Base-by-base conservation (phyloP, 768 basidiomycete genomes). In the Collybia nuda region DNA sequence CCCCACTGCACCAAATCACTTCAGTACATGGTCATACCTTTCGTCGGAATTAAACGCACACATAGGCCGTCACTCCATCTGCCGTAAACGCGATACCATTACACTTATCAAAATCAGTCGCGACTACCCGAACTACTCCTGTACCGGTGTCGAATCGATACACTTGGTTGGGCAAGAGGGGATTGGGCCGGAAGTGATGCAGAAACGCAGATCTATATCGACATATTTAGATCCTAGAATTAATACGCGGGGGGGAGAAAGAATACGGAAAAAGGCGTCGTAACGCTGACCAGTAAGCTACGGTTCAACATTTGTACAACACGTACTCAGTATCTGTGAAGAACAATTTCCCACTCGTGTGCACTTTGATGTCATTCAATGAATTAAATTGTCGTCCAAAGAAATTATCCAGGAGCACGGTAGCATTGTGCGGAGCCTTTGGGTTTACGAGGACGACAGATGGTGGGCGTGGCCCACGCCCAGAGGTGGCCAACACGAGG, bases 321-420 rank as follows among this genome's bases (percentile, higher is more conserved):
- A 75, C 82, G 39, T 68, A 90, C 80, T 73, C 70, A 14, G 74
- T 72, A 59, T 93, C 89, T 0, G 89, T 91, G 67, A 92, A 90
- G 69, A 86, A 90, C 2, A 91, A 57, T 32, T 79, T 79, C 26
- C 82, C 81, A 52, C 77, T 85, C 1, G 86, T 86, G 44, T 89
- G 83, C 2, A 90, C 71, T 57, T 87, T 90, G 51, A 86, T 74
- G 55, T 93, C 90, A 62, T 90, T 89, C 43, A 92, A 63, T 1
- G 88, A 89, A 67, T 88, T 90, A 69, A 90, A 92, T 56, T 90
- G 88, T 2, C 87, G 73, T 1, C 88, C 88, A 58, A 80, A 86
- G 66, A 77, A 88, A 67, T 90, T 91, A 67, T 91, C 86, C 52
- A 92, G 64, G 12, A 92, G 64, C 21, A 86, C 76, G 0, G 86